Conservation (phyloP, 495 filamentous ascomycete genomes). For the Penicillium atrosanguineum region DNA sequence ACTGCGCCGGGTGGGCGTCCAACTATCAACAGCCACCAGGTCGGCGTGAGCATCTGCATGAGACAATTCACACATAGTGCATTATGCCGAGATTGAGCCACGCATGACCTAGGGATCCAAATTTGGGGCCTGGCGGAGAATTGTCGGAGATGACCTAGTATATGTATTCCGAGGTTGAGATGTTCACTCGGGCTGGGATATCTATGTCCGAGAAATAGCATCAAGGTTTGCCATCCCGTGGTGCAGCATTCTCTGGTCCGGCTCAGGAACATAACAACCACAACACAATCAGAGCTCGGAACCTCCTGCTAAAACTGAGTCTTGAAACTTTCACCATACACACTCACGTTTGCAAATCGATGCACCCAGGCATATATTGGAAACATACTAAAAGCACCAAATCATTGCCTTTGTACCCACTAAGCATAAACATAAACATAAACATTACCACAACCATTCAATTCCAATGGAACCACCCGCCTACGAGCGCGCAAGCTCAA, state of each 20-base stretch:
- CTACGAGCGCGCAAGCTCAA: slow-evolving; percentile 46
- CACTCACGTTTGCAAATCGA: too few relatives aligned
- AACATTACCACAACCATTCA: background rate
- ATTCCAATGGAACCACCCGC: background rate
- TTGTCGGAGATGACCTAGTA: background rate
- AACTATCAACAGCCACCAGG: background rate
- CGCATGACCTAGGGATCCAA: background rate
- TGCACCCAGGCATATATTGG: too few relatives aligned
- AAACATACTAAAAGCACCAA: too few relatives aligned
- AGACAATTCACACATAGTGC: background rate
- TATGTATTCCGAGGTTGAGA: background rate
- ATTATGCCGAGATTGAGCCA: background rate
- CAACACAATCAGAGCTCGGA: background rate
- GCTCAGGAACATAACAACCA: background rate
- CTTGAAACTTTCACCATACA: too few relatives aligned
- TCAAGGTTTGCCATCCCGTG: background rate
- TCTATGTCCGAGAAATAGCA: background rate
- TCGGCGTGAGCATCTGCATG: background rate
- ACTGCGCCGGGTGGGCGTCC: background rate
- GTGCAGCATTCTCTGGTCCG: background rate
- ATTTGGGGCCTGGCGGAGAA: background rate
- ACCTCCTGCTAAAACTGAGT: too few relatives aligned
- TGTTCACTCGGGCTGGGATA: background rate
- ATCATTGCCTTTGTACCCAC: background rate
- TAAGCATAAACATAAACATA: background rate